Evolutionary conservation across 2,329 filamentous ascomycete species (phyloP), one percentile per base, ranked within the genome.

Genomic region (Colletotrichum sp.): DNA sequence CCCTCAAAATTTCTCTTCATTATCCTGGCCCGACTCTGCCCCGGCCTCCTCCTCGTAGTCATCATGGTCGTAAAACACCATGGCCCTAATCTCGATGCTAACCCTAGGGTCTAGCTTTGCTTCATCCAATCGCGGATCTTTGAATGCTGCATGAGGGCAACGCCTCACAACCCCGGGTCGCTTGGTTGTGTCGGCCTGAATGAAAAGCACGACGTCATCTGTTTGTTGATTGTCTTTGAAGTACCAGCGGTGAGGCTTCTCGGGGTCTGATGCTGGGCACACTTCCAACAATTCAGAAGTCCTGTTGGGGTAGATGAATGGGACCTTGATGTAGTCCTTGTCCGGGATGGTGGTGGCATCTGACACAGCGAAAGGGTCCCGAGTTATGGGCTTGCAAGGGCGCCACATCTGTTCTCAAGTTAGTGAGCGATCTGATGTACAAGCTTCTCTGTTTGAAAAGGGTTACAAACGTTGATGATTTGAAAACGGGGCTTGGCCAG

Each of bases 391-490:
- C 22, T 55, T 67, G 64, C 39, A 67, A 30, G 64, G 64, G 8
- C 39, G 64, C 64, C 39, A 67, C 27, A 67, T 67, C 64, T 67
- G 0, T 55, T 25, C 1, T 8, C 25, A n/a, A 0, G 0, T 22
- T 1, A 67, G n/a, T 52, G 16, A 61, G 1, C 59, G 0, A 6
- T 9, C 0, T 0, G 2, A 30, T 22, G 0, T 8, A n/a, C 13
- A 4, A 30, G n/a, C n/a, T n/a, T n/a, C n/a, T n/a, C n/a, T n/a
- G n/a, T n/a, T n/a, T n/a, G n/a, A n/a, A n/a, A 32, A n/a, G n/a
- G 27, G 19, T 11, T 0, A 13, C 64, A 15, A 3, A 67, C 39
- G 19, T 55, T 67, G 16, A 67, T 67, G 1, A 67, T 67, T 32
- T 67, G 39, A 3, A 67, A 32, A 1, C 39, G 11, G 2, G 64